phyloP scores from a whole-genome alignment of 805 yeast species.

The Blastobotrys attinorum region DNA sequence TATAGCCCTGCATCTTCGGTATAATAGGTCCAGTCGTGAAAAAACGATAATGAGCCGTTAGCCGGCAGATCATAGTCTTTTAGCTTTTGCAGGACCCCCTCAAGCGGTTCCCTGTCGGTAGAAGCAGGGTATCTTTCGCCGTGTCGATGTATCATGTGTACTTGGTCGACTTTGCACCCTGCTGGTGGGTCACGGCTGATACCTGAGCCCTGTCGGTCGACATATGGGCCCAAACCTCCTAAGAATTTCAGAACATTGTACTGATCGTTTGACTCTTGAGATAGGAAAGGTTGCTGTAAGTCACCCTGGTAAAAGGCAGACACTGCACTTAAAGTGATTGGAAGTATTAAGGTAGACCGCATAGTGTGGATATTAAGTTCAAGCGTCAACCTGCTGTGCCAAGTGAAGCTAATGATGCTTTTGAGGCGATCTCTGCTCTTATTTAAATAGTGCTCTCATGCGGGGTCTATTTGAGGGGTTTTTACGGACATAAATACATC shows the following conservation, averaged over 20 bases:
- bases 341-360: too few relatives aligned
- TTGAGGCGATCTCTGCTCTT: too few relatives aligned
- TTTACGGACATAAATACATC: too few relatives aligned
- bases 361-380: too few relatives aligned
- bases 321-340: too few relatives aligned
- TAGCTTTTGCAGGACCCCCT: slow-evolving; percentile 6
- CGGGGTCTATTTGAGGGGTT: too few relatives aligned
- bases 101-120: not conserved
- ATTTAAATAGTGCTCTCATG: too few relatives aligned
- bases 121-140: slow-evolving; percentile 49
- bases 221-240: slow-evolving; percentile 49
- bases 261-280: not conserved
- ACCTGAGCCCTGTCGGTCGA: slow-evolving; percentile 44
- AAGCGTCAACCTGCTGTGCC: too few relatives aligned
- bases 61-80: slow-evolving; percentile 13
- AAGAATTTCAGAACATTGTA: slow-evolving; percentile 38
- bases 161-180: slow-evolving; percentile 47
- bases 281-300: not conserved
- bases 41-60: slow-evolving; percentile 39
- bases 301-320: too few relatives aligned
- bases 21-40: slow-evolving; percentile 40
- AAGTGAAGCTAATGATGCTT: too few relatives aligned
- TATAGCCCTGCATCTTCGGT: slow-evolving; percentile 30
- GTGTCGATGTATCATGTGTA: slow-evolving; percentile 44
- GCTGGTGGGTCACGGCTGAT: slow-evolving; percentile 46